Base-by-base conservation (phyloP, 805 yeast genomes). In the Metschnikowia koreensis region DNA sequence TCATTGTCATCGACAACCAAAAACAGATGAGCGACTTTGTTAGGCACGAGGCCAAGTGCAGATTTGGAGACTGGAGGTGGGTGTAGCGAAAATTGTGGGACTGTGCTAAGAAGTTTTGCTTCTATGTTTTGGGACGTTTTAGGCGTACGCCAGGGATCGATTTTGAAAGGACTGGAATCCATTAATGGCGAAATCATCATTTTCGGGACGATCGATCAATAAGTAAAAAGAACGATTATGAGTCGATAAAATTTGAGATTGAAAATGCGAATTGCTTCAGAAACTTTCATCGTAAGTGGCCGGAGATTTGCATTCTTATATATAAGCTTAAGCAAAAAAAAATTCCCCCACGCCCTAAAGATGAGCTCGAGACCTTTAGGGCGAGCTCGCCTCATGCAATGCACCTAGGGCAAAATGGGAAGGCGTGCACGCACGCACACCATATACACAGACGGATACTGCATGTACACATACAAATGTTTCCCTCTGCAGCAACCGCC, bases 1-100 rank as follows among this genome's bases (percentile, higher is more conserved):
- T 65, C 57, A 51, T 75, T 75, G 58, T 75, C 80, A 59, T 75
- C 80, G 15, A 75, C 77, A 13, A 73, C 55, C 29, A 65, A 51
- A 17, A 65, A 65, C n/a, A 37, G 16, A 55, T 54, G 62, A 10
- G 48, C 43, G 28, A 31, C 39, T 34, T 33, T 40, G 55, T 58
- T 58, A 31, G 66, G 60, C 22, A 37, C 41, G 12, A 44, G 22
- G 9, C 45, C 48, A 34, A 43, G 47, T 12, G 37, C 46, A 13
- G 46, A 15, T 46, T 46, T 49, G n/a, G 28, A 10, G 7, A 44
- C 38, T 13, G 48, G 48, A n/a, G 48, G 41, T n/a, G 48, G 43
- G 39, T 39, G 44, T 15, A 41, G 40, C 33, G 53, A 49, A 28
- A 33, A 53, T 41, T 44, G 56, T 26, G 47, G 56, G 41, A 42